Evolutionary conservation across 208 protist genomes (phyloP), one percentile per base, ranked within the genome.

Genomic region (Ichthyophonus hoferi): DNA sequence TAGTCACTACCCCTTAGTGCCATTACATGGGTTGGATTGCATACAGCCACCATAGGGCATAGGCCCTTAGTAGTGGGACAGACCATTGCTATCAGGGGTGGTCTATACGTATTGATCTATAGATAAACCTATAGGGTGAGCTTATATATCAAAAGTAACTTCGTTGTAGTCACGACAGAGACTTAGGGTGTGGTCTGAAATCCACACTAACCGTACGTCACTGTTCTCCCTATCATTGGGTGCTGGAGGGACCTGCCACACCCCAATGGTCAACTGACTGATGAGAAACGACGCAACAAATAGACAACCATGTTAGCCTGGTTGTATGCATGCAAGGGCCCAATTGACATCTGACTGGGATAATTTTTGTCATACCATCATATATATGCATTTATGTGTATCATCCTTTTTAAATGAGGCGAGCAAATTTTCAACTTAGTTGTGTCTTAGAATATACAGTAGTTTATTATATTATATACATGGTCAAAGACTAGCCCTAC

Each of bases 131-230:
- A n/a, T n/a, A n/a, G n/a, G n/a, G n/a, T n/a, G n/a, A n/a, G 24
- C 35, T 81, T 85, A 85, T 31, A 85, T 38, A 58, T 38, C 31
- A 34, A 85, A 85, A 14, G 81, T 85, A 17, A 85, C 81, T 38
- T 85, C 81, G 81, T 85, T 85, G 39, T 85, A n/a, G 38, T 85
- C 81, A 14, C 81, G 33, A 34, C 81, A 85, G 33, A 85, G 39
- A 85, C 81, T 85, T 14, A 85, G 81, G 14, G 81, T 58, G 81
- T 40, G 38, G 2, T 17, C 39, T 3, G 39, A 14, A 34, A 85
- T 85, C 81, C 81, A 85, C 39, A 85, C 81, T 34, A 85, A 85
- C 39, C 81, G 81, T 12, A 85, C 81, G 41, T 85, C 81, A 7
- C 31, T 38, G 38, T 85, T 38, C 17, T 41, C n/a, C 12, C 24